Conservation (phyloP, 2,329 filamentous ascomycete genomes). For the Fusarium sororula region DNA sequence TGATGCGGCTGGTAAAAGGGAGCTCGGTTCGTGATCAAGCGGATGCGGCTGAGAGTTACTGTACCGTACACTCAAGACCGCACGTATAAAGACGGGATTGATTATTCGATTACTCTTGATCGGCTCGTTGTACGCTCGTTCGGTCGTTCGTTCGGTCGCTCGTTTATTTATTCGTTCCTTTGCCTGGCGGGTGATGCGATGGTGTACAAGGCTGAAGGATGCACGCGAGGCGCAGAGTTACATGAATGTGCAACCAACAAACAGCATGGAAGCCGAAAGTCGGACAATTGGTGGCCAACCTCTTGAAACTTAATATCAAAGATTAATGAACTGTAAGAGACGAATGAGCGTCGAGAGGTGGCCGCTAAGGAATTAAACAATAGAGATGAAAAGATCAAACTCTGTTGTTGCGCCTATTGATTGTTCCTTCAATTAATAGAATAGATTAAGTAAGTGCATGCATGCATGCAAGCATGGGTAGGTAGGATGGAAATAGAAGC, state of each 20-base stretch:
- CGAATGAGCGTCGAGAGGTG: background rate
- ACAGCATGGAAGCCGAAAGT: constrained; percentile 15
- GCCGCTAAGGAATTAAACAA: background rate
- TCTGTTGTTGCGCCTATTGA: background rate
- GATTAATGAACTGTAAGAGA: background rate
- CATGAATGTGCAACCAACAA: background rate
- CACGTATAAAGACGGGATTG: background rate
- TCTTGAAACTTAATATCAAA: background rate
- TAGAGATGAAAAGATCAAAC: background rate
- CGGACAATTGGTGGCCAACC: constrained; percentile 17
- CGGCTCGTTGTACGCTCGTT: background rate
- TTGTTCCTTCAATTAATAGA: constrained; percentile 3
- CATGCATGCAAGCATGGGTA: constrained; percentile 7
- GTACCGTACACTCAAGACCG: background rate
- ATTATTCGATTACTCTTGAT: background rate
- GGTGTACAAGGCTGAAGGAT: constrained; percentile 25
- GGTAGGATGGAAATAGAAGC: constrained; percentile 29
- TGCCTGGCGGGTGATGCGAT: constrained; percentile 6
- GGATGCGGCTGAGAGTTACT: background rate
- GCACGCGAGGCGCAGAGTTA: constrained; percentile 10
- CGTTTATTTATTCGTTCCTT: background rate
- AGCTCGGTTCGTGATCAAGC: constrained; percentile 4
- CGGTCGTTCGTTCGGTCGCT: background rate
- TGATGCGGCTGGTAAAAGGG: background rate
- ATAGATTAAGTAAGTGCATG: background rate